Base-by-base conservation (phyloP, 2,329 filamentous ascomycete genomes). In the Colletotrichum liriopes region DNA sequence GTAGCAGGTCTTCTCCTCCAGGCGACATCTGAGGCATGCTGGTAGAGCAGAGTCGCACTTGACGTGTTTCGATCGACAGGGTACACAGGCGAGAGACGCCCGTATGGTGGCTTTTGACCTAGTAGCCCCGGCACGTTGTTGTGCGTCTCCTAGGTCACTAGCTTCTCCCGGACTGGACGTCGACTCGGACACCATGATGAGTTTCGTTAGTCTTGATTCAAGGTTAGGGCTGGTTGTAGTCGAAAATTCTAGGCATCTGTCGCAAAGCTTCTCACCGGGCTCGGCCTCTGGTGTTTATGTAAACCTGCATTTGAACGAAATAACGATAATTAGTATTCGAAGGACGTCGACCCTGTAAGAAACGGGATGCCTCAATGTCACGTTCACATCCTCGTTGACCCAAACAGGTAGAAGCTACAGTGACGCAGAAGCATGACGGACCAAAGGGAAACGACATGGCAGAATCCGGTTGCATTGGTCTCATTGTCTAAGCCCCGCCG, bases 41-140 rank as follows among this genome's bases (percentile, higher is more conserved):
- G 82, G 68, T 76, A 81, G 62, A 80, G 82, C 58, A 20, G 56
- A 65, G 52, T 70, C 49, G 74, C 49, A 76, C 75, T 67, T 75
- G 56, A 70, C 89, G 61, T 89, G 88, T 76, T 84, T 88, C 71
- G 81, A 79, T 32, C 82, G 83, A 68, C 86, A 89, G 75, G 89
- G 88, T 79, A 86, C 79, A 58, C 82, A 84, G 60, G 82, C 82
- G 43, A 84, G 75, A 14, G 82, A 84, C 32, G 82, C 82, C 64
- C 82, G 81, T 65, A 88, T 85, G 45, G 76, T 78, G 18, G 78
- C 77, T 63, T 81, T 81, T 39, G 79, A 79, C 32, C 77, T 73
- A 3, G 61, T 66, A 8, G 71, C 71, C 2, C 71, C 71, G 23
- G 71, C 71, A 52, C 71, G 71, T 47, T 59, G 55, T 37, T 61